Conservation (phyloP, 2,329 filamentous ascomycete species). For the Moelleriella libera region DNA sequence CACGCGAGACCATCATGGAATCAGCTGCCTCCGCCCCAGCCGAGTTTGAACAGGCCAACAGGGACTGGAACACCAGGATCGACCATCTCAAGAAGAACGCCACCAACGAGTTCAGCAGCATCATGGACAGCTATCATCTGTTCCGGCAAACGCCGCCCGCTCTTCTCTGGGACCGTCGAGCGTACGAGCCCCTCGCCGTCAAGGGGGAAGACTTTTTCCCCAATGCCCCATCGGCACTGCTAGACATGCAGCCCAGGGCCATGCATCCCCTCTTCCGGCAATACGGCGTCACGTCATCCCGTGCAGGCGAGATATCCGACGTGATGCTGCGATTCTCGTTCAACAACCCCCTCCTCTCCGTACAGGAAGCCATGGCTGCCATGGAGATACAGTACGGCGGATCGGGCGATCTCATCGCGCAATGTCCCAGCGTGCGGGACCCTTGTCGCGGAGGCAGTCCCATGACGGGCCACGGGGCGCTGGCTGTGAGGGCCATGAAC, state of each 20-base stretch:
- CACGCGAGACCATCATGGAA: slow-evolving; percentile 13
- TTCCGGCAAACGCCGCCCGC: slow-evolving; percentile 33
- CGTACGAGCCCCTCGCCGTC: slow-evolving; percentile 53
- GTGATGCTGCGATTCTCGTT: slow-evolving; percentile 30
- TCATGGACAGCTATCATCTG: slow-evolving; percentile 40
- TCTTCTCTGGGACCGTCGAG: slow-evolving; percentile 55
- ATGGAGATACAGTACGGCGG: slow-evolving; percentile 46
- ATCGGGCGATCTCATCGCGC: slow-evolving; percentile 34
- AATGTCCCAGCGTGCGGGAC: slow-evolving; percentile 36
- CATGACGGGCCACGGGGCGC: slow-evolving; percentile 20
- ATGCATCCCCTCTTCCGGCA: slow-evolving; percentile 33
- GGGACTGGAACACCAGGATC: slow-evolving; percentile 20
- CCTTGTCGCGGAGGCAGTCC: slow-evolving; percentile 29
- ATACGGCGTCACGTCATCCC: slow-evolving; percentile 22
- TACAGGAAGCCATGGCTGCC: slow-evolving; percentile 28
- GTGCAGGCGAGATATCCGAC: slow-evolving; percentile 36
- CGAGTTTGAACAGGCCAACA: slow-evolving; percentile 15
- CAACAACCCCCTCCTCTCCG: slow-evolving; percentile 25
- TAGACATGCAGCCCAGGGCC: slow-evolving; percentile 53
- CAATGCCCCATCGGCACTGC: slow-evolving; percentile 36
- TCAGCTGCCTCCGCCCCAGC: slow-evolving; percentile 8
- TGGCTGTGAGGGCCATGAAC: slow-evolving; percentile 35
- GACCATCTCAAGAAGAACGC: slow-evolving; percentile 16
- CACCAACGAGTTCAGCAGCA: slow-evolving; percentile 20
- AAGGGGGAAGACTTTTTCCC: slow-evolving; percentile 53